Conservation (phyloP, 805 yeast genomes). For the Jamesozyma gamospora region DNA sequence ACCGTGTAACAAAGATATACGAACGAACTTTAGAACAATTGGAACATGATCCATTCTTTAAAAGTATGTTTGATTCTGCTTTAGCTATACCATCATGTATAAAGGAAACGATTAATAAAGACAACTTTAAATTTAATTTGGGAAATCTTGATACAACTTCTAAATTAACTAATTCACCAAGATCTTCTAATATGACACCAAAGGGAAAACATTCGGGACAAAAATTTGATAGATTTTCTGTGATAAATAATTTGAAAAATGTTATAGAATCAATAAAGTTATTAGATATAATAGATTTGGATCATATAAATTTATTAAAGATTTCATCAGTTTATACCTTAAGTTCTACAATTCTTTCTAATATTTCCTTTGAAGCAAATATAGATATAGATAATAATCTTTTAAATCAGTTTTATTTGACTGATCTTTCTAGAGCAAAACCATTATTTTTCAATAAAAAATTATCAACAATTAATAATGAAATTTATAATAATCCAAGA, state of each 20-base stretch:
- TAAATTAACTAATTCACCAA: slow-evolving; percentile 13
- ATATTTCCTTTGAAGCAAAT: slow-evolving; percentile 5
- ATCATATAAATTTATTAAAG: slow-evolving; percentile 11
- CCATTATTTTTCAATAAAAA: slow-evolving; percentile 19
- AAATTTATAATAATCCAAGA: slow-evolving; percentile 8
- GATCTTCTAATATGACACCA: slow-evolving; percentile 29
- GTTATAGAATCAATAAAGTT: slow-evolving; percentile 11
- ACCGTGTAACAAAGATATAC: slow-evolving; percentile 25
- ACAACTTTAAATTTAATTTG: no score
- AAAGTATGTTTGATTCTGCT: slow-evolving; percentile 42
- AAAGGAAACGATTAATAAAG: neutral
- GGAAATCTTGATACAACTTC: neutral
- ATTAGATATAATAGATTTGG: slow-evolving; percentile 8
- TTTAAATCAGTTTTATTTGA: slow-evolving; percentile 7
- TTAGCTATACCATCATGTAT: slow-evolving; percentile 32
- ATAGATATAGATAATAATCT: slow-evolving; percentile 2
- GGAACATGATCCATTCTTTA: slow-evolving; percentile 39
- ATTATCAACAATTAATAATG: slow-evolving; percentile 10
- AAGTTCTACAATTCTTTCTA: slow-evolving; percentile 14
- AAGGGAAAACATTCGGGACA: slow-evolving; percentile 15
- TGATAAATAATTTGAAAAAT: slow-evolving; percentile 12
- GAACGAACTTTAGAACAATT: slow-evolving; percentile 26
- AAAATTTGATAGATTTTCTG: slow-evolving; percentile 20
- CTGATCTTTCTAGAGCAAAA: slow-evolving; percentile 15
- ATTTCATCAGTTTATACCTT: slow-evolving; percentile 18